phyloP scores from a whole-genome alignment of 805 yeast genomes.

The Wickerhamomyces chambardii region DNA sequence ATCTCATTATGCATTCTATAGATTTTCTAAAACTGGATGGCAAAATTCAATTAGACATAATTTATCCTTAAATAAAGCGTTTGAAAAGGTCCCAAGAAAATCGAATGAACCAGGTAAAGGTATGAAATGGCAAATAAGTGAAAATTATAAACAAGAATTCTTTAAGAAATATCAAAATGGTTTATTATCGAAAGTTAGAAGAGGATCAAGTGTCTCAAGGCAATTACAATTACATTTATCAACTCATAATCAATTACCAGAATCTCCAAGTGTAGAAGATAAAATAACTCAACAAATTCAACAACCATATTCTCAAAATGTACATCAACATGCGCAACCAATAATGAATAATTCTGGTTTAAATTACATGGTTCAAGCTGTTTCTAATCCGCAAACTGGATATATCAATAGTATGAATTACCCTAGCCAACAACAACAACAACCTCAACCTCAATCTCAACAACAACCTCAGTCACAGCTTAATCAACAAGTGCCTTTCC shows the following conservation, averaged over 20 bases:
- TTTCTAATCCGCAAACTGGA: slow-evolving; percentile 1
- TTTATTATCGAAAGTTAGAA: slow-evolving; percentile 58
- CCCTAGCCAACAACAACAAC: neutral
- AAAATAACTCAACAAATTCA: slow-evolving; percentile 25
- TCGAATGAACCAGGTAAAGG: slow-evolving; percentile 98
- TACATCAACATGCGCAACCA: slow-evolving; percentile 2
- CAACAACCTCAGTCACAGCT: no score
- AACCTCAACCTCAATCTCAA: neutral
- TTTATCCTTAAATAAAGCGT: slow-evolving; percentile 89
- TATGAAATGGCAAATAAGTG: slow-evolving; percentile 97
- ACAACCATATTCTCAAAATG: slow-evolving; percentile 8
- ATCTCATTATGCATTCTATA: slow-evolving; percentile 80
- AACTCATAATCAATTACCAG: slow-evolving; percentile 30
- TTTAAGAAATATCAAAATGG: slow-evolving; percentile 74
- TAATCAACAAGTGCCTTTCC: no score
- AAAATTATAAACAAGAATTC: slow-evolving; percentile 76
- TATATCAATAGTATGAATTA: neutral
- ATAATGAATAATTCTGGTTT: slow-evolving; percentile 6
- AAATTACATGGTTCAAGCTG: slow-evolving; percentile 10
- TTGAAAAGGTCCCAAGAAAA: slow-evolving; percentile 92
- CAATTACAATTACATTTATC: slow-evolving; percentile 70
- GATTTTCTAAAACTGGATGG: slow-evolving; percentile 94
- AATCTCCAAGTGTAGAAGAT: slow-evolving; percentile 2
- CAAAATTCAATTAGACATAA: slow-evolving; percentile 97
- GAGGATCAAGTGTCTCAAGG: slow-evolving; percentile 77